These are phyloP conservation scores for Umbilicaria muhlenbergii DNA, from an alignment of 495 filamentous ascomycete genomes.

Conservation along the genomic window DNA sequence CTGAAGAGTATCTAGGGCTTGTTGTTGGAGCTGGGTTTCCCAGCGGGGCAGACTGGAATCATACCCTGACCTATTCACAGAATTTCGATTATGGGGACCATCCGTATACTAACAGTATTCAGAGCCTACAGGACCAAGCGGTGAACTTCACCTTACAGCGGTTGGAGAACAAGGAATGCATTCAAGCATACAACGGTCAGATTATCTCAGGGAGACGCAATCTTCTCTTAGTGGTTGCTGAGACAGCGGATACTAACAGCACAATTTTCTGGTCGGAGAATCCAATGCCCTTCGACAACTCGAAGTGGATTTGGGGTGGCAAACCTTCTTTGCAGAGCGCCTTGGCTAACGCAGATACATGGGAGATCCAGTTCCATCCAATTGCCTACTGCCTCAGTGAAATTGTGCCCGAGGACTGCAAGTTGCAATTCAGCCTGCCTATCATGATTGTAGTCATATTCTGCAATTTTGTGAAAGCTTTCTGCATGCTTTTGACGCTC, in stretches of 20 bases:
- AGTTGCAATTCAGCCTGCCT: constrained; percentile 24
- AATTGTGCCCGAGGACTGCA: constrained; percentile 19
- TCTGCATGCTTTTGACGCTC: constrained; percentile 20
- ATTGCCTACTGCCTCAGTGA: constrained; percentile 28
- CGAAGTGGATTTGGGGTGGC: too few species aligned
- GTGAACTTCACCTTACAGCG: neutral
- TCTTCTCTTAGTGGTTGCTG: too few species aligned
- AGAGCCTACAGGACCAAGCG: neutral
- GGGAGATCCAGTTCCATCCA: neutral
- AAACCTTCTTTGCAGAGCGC: too few species aligned
- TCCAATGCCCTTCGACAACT: too few species aligned
- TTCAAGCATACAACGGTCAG: too few species aligned
- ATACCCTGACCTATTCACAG: too few species aligned
- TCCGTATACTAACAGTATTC: neutral
- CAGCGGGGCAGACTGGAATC: neutral
- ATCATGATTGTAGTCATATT: constrained; percentile 26
- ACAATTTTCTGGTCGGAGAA: too few species aligned
- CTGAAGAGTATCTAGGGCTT: constrained; percentile 20
- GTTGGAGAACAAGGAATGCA: too few species aligned
- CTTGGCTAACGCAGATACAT: too few species aligned
- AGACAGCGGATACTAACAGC: too few species aligned
- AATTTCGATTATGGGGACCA: neutral
- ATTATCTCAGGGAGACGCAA: too few species aligned
- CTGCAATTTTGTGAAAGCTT: constrained; percentile 23
- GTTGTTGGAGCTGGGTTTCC: constrained; percentile 19